A percentile compares a stretch with the other conserved stretches of the same genome.
Evolutionary conservation across 148 eudicot species (phyloP).

Genomic region (Rhododendron ferrugineum): DNA sequence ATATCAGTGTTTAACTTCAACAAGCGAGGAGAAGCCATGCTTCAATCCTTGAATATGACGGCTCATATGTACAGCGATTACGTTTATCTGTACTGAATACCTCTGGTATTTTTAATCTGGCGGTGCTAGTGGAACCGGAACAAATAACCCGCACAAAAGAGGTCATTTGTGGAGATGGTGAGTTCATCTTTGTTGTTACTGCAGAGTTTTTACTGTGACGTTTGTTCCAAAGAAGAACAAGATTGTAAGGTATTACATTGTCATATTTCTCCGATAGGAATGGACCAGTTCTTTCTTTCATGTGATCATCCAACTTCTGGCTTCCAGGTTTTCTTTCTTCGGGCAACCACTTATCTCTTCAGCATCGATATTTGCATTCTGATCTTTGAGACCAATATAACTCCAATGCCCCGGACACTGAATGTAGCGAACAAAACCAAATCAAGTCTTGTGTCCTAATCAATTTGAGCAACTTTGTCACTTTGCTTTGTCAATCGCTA

Average conservation of each 20-base stretch:
- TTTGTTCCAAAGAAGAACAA: neutral
- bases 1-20: conserved; percentile 56
- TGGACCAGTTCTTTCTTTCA: neutral
- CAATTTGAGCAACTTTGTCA: neutral
- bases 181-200: neutral
- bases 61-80: conserved; percentile 69
- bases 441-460: neutral
- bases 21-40: conserved; percentile 61
- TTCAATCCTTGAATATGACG: conserved; percentile 61
- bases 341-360: neutral
- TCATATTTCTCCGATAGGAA: neutral
- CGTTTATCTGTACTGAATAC: conserved; percentile 36
- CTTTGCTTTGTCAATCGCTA: neutral
- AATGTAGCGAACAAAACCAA: neutral
- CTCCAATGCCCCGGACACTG: neutral
- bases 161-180: neutral
- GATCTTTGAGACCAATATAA: neutral
- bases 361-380: neutral
- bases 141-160: neutral
- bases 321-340: neutral
- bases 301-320: neutral
- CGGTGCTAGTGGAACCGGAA: neutral
- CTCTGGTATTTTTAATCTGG: neutral
- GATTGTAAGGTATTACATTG: neutral
- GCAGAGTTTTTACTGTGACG: neutral